These are phyloP conservation scores for Prunus dulcis DNA, from an alignment of 306 rosid species.

Conservation along the genomic window DNA sequence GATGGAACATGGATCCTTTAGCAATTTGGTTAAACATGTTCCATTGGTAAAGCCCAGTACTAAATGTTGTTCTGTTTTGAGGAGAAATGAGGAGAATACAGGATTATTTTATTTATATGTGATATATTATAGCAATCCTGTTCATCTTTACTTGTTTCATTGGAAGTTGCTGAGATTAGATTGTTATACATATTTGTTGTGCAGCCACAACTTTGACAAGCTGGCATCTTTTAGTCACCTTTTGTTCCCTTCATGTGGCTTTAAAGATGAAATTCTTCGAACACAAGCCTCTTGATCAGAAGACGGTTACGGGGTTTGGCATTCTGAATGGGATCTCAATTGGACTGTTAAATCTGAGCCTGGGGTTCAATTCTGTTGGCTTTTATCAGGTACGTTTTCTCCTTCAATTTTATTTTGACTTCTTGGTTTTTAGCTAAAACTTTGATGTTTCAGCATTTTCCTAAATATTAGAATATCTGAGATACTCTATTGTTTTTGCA, in stretches of 20 bases:
- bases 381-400: slow-evolving; percentile 75
- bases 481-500: slow-evolving; percentile 22
- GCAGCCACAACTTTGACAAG: slow-evolving; percentile 99
- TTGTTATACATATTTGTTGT: slow-evolving; percentile 9
- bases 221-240: slow-evolving; percentile 99
- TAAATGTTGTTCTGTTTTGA: neutral
- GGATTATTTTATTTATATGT: neutral
- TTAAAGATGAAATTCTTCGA: slow-evolving; percentile 80
- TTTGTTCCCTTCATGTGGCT: slow-evolving; percentile 94
- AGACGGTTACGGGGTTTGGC: slow-evolving; percentile 86
- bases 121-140: neutral
- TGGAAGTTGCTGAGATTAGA: neutral
- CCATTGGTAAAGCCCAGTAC: neutral
- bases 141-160: neutral
- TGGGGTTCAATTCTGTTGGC: slow-evolving; percentile 98
- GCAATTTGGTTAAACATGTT: neutral
- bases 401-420: slow-evolving; percentile 14
- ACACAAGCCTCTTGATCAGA: slow-evolving; percentile 84
- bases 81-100: neutral
- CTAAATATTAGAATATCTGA: slow-evolving; percentile 18
- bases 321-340: slow-evolving; percentile 95
- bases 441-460: slow-evolving; percentile 13
- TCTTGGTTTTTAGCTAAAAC: slow-evolving; percentile 4
- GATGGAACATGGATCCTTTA: neutral
- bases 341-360: slow-evolving; percentile 93